A percentile compares a stretch with the other conserved stretches of the same genome.
Evolutionary conservation across 768 basidiomycete species (phyloP).

Genomic region (Hygrocybe punicea): DNA sequence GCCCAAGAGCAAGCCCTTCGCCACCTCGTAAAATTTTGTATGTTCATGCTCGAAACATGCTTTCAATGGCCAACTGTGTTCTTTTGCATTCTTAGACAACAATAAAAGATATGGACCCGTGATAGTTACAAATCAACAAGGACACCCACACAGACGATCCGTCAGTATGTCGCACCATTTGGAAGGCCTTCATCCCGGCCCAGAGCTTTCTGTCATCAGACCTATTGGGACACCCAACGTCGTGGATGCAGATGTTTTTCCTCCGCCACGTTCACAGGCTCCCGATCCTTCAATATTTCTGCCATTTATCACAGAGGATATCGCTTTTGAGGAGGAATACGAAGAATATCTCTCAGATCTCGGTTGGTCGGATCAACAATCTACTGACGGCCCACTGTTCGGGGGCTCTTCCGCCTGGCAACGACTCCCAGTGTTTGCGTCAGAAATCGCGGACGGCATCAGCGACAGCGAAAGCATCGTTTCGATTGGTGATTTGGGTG

Average conservation of each 20-base stretch:
- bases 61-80: slow-evolving; percentile 8
- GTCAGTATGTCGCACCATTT: slow-evolving; percentile 81
- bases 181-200: slow-evolving; percentile 71
- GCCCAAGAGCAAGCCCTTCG: slow-evolving; percentile 94
- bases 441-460: slow-evolving; percentile 81
- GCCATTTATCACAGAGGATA: slow-evolving; percentile 89
- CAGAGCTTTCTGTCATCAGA: slow-evolving; percentile 72
- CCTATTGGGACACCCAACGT: slow-evolving; percentile 72
- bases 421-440: slow-evolving; percentile 71
- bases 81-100: slow-evolving; percentile 58
- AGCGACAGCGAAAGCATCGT: slow-evolving; percentile 94
- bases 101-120: slow-evolving; percentile 79
- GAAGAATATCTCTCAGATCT: slow-evolving; percentile 93
- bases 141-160: slow-evolving; percentile 64
- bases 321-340: slow-evolving; percentile 94
- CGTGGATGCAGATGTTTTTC: slow-evolving; percentile 90
- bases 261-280: slow-evolving; percentile 84
- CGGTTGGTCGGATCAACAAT: slow-evolving; percentile 63
- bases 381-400: slow-evolving; percentile 42
- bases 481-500: slow-evolving; percentile 83
- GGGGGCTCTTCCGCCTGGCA: slow-evolving; percentile 70
- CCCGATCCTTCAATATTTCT: slow-evolving; percentile 81
- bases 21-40: slow-evolving; percentile 92
- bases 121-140: slow-evolving; percentile 50
- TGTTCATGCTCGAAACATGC: slow-evolving; percentile 27